Evolutionary conservation across 768 basidiomycete species (phyloP).

Genomic region (Mycena metata): DNA sequence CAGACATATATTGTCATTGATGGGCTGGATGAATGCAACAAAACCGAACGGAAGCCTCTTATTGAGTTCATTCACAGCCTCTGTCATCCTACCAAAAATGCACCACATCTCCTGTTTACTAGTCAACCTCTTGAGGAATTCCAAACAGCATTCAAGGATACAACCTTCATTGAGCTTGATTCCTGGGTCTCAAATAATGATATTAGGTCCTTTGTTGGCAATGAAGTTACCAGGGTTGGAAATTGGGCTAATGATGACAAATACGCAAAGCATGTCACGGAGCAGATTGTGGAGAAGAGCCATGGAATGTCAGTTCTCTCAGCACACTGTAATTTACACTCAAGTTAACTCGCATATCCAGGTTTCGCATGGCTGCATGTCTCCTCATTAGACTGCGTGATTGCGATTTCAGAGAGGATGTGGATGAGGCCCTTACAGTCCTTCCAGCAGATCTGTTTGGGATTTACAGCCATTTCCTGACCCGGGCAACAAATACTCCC

Average conservation of each 20-base stretch:
- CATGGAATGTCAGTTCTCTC: not conserved
- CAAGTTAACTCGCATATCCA: not conserved
- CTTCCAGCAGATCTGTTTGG: not conserved
- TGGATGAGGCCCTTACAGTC: not conserved
- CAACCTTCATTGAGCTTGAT: too few relatives aligned
- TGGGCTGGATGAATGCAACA: not conserved
- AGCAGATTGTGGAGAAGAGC: constrained; percentile 8
- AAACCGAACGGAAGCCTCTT: not conserved
- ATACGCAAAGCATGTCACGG: not conserved
- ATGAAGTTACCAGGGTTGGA: not conserved
- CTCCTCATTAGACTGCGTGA: not conserved
- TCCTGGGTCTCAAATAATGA: not conserved
- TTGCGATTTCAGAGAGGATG: too few relatives aligned
- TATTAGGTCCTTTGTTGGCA: constrained; percentile 11
- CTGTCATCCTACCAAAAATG: not conserved
- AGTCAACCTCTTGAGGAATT: not conserved
- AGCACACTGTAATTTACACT: not conserved
- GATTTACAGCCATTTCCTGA: not conserved
- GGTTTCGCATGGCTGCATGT: not conserved
- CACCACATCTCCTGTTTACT: not conserved
- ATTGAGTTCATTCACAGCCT: not conserved
- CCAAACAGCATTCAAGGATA: not conserved
- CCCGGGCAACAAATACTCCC: not conserved
- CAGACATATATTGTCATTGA: too few relatives aligned
- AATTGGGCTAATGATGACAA: not conserved